Base-by-base conservation (phyloP, 495 filamentous ascomycete genomes). In the Annulohypoxylon nitens region DNA sequence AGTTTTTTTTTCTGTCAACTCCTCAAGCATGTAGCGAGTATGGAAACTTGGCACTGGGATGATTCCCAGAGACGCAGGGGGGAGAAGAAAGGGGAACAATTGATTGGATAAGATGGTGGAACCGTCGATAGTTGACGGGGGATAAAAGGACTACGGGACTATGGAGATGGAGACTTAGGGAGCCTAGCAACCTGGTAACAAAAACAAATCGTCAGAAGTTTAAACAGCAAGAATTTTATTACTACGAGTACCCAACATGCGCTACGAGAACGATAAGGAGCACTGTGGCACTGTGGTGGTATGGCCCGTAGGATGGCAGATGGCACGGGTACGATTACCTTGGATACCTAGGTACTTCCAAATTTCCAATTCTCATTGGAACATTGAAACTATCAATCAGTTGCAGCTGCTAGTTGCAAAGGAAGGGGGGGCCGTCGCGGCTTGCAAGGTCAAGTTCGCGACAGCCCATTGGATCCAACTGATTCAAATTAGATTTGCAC, bases 31-130 rank as follows among this genome's bases (percentile, higher is more conserved):
- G 37, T 41, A 20, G 43, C 33, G 65, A 60, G 64, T 58, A 70
- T 68, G 67, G 67, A 67, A 75, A 71, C 72, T 75, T 75, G 72
- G 72, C 72, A 64, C 63, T 71, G 14, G 64, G 45, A 36, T 53
- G 4, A 34, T 57, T 70, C 61, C 64, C 45, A 69, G 64, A 59
- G 64, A 16, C 33, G 30, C 47, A 16, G 54, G 34, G 41, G 53
- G 34, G 41, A 16, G 11, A 18, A 23, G 69, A 47, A n/a, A 41
- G 34, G 41, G 43, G 23, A 30, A 16, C 16, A 59, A 26, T 36
- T 65, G 54, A 64, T 71, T 67, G 60, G 64, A 26, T 55, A 54
- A 50, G 26, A 37, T 23, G 48, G 67, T 74, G 55, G 71, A 66
- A 66, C 36, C 59, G 57, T 43, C 37, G 67, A 64, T 69, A n/a